Evolutionary conservation across 73 alveolate species (phyloP).

Genomic region (Paramecium primaurelia): DNA sequence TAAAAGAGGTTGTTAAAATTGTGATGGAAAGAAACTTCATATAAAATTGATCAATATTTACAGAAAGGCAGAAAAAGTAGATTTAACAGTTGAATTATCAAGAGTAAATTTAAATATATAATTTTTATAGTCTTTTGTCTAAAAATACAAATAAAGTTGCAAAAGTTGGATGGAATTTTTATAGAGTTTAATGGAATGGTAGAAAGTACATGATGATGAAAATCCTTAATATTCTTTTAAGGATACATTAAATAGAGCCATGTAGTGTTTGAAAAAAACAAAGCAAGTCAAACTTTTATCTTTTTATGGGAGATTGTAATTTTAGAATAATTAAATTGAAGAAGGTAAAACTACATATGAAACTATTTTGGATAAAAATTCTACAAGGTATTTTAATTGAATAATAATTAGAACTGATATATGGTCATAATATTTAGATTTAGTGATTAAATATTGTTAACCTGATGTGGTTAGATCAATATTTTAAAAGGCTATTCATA

Average conservation of each 20-base stretch:
- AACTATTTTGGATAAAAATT: conserved; percentile 83
- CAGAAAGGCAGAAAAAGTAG: conserved; percentile 72
- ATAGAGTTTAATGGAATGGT: conserved; percentile 42
- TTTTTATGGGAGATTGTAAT: conserved; percentile 81
- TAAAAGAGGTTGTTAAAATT: conserved; percentile 87
- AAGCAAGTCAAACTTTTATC: conserved; percentile 78
- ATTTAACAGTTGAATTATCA: conserved; percentile 38
- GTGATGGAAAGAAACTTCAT: conserved; percentile 82
- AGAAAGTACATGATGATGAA: conserved; percentile 66
- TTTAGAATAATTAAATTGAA: conserved; percentile 79
- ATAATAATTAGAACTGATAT: conserved; percentile 82
- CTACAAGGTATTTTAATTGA: conserved; percentile 58
- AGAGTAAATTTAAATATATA: neutral
- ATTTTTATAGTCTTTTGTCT: conserved; percentile 15
- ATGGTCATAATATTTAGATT: conserved; percentile 90
- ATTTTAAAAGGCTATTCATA: conserved; percentile 64
- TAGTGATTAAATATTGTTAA: conserved; percentile 85
- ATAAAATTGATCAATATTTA: conserved; percentile 81
- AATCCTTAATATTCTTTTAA: conserved; percentile 44
- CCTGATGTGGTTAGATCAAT: conserved; percentile 63
- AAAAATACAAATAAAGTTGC: conserved; percentile 42
- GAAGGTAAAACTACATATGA: conserved; percentile 95
- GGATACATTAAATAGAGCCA: conserved; percentile 71
- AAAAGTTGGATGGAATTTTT: conserved; percentile 60
- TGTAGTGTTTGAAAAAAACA: conserved; percentile 79